Evolutionary conservation across 768 basidiomycete species (phyloP), one percentile per base, ranked within the genome.

Genomic region (Pleurotus ostreatus): DNA sequence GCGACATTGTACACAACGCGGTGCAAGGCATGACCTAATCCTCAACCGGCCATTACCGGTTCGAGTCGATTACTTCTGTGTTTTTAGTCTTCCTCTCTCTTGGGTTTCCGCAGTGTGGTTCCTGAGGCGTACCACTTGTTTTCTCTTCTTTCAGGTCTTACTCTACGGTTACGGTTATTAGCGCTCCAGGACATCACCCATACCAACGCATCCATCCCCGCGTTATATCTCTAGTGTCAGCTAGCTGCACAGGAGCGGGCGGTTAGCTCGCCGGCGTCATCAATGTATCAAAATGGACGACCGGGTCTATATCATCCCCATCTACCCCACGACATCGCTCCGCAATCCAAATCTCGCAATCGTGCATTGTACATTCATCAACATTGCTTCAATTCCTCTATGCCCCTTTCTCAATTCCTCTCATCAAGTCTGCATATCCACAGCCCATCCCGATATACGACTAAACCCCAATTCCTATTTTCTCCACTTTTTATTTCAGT

Each of bases 161-260:
- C 51, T 26, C 38, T 53, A 53, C 51, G 51, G 51, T 53, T 53
- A 53, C 51, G 51, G 51, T 34, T 53, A 53, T 53, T 53, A 6
- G 51, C 51, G 51, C 51, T 41, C 18, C 16, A 23, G 51, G 51
- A 53, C 51, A 53, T 18, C 51, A 53, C n/a, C 48, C 26, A 34
- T 22, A 43, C 38, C 30, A 49, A 34, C 38, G 48, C 48, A 37
- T n/a, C 23, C 26, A 16, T 12, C 25, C 25, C 34, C 30, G 48
- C 26, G 48, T 49, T 49, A 38, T 49, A 49, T 30, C 30, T 34
- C 30, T 34, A 34, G 30, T 38, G 12, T 12, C 15, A 40, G 34
- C 51, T 39, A 40, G 51, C 51, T 41, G 41, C 37, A 12, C 18
- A 20, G 51, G 51, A 53, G 51, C 51, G 51, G 18, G 37, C 41